These are phyloP conservation scores for Solanum hybrid DNA, from an alignment of 305 asterid species.

Conservation along the genomic window DNA sequence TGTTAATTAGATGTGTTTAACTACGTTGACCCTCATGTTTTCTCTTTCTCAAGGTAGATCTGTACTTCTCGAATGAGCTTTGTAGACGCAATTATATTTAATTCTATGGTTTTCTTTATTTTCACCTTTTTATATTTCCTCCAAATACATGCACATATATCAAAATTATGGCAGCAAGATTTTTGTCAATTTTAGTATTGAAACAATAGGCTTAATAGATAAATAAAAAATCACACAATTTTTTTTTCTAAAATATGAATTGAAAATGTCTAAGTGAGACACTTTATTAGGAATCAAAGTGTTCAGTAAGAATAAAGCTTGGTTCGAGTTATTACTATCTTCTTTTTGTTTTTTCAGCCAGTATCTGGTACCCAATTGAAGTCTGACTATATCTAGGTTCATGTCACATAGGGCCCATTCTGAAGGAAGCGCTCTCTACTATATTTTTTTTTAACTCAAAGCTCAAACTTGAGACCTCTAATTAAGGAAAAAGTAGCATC, in stretches of 20 bases:
- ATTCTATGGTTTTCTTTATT: background rate
- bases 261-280: background rate
- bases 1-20: background rate
- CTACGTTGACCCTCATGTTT: background rate
- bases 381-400: background rate
- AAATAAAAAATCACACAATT: background rate
- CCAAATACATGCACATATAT: background rate
- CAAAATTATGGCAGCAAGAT: background rate
- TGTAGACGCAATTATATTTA: background rate
- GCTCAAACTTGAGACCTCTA: too few species aligned
- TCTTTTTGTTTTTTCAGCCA: too few species aligned
- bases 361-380: too few species aligned
- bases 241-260: background rate
- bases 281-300: background rate
- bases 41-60: background rate
- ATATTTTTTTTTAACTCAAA: rapidly evolving
- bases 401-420: background rate
- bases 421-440: too few species aligned
- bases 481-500: too few species aligned
- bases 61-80: background rate
- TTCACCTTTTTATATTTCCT: background rate
- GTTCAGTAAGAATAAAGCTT: background rate
- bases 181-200: background rate
- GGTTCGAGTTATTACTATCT: background rate
- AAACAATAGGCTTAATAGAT: background rate